Base-by-base conservation (phyloP, 2,329 filamentous ascomycete genomes). In the Coniochaeta sp. region DNA sequence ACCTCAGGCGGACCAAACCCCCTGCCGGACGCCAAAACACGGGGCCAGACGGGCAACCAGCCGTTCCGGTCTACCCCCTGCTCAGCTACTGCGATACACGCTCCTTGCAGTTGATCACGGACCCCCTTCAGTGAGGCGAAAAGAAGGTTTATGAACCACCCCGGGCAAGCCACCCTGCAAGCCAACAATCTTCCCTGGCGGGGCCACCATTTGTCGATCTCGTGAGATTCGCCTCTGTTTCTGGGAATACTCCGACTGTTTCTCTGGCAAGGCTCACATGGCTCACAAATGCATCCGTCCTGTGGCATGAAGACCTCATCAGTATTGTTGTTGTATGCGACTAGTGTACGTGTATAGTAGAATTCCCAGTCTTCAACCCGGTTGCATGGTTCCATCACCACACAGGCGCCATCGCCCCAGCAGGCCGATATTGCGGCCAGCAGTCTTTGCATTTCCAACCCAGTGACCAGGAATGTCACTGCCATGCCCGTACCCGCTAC, bases 201-300 rank as follows among this genome's bases (percentile, higher is more conserved):
- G 43, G 26, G 43, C 43, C 11, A 47, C 16, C 43, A 17, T 17
- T 44, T 58, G 64, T 61, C 64, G 68, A 69, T 68, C 71, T 60
- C 61, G 61, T 62, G 65, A 68, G 63, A 69, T 69, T 70, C 66
- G 67, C 22, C 24, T 47, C 19, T 69, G 67, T 71, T 71, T 70
- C 68, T 68, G 67, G 64, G 60, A 66, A 64, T 57, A 59, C 61
- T 62, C 62, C 59, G 62, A 58, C 19, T 62, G 62, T 67, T 67
- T 66, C 62, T 62, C 31, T 40, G 60, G 59, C 19, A 26, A 26
- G 40, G 19, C 38, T 16, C 4, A 44, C 7, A 44, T 36, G 34
- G n/a, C n/a, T n/a, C n/a, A n/a, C n/a, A 31, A 12, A 38, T 38
- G 34, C 34, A 12, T 3, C 3, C 16, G 34, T 38, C 11, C 4